A percentile compares a stretch with the other conserved stretches of the same genome.
Evolutionary conservation across 768 basidiomycete genomes (phyloP).

Genomic region (Macrolepiota dolichaula): DNA sequence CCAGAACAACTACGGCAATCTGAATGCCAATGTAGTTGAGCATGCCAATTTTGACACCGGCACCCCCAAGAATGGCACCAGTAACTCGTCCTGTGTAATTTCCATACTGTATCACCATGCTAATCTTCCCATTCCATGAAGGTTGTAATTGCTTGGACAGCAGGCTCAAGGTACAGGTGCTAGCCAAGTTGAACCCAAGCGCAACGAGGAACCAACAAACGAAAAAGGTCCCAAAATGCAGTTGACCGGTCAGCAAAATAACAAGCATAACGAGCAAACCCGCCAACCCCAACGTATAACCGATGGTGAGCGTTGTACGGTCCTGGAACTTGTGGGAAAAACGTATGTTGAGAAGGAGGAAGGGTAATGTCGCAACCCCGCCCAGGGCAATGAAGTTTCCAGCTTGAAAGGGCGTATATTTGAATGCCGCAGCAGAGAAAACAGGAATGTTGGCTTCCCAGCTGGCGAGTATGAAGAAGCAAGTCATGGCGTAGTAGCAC

Average conservation of each 20-base stretch:
- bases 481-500: constrained; percentile 70
- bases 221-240: constrained; percentile 46
- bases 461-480: constrained; percentile 66
- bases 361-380: constrained; percentile 58
- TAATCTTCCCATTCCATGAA: constrained; percentile 55
- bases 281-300: constrained; percentile 44
- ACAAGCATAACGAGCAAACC: constrained; percentile 52
- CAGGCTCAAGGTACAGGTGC: constrained; percentile 62
- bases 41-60: constrained; percentile 60
- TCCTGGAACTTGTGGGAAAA: constrained; percentile 59
- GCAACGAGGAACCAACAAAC: constrained; percentile 59
- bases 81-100: constrained; percentile 64
- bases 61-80: constrained; percentile 68
- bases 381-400: constrained; percentile 73
- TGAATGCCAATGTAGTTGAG: constrained; percentile 54
- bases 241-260: constrained; percentile 35
- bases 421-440: constrained; percentile 45
- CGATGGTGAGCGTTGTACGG: constrained; percentile 52
- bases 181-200: constrained; percentile 71
- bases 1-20: constrained; percentile 57
- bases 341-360: constrained; percentile 60
- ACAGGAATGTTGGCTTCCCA: constrained; percentile 72
- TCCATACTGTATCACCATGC: constrained; percentile 63
- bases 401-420: constrained; percentile 59
- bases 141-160: constrained; percentile 68